Conservation (phyloP, 1,284 basidiomycete genomes). For the Entoloma clypeatum region DNA sequence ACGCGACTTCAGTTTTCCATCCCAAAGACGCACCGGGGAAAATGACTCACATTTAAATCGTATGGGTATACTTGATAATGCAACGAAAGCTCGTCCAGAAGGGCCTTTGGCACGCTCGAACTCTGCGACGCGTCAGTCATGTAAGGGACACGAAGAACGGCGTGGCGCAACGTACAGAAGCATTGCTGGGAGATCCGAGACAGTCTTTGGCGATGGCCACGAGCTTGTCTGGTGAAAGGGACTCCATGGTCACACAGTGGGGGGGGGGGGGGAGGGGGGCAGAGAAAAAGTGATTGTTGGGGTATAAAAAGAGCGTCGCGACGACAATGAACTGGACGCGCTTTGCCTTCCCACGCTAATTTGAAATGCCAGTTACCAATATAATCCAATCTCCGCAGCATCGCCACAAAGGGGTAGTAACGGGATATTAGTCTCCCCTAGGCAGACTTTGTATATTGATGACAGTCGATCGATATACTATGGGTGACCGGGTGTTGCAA, state of each 20-base stretch:
- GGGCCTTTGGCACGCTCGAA: slow-evolving; percentile 27
- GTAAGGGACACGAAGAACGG: neutral
- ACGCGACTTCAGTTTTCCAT: slow-evolving; percentile 13
- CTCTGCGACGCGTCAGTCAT: neutral
- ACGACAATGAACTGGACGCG: slow-evolving; percentile 6
- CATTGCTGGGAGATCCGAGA: slow-evolving; percentile 16
- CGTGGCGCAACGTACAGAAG: slow-evolving; percentile 19
- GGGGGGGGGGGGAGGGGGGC: slow-evolving; percentile 8
- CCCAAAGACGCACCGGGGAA: neutral
- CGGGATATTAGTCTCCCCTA: too few species aligned
- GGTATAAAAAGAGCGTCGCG: slow-evolving; percentile 2
- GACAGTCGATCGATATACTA: too few species aligned
- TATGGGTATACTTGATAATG: slow-evolving; percentile 33
- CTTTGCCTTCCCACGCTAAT: slow-evolving; percentile 4
- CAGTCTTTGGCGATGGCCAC: slow-evolving; percentile 22
- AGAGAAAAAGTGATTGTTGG: slow-evolving; percentile 4
- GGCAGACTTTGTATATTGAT: too few species aligned
- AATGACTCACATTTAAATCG: slow-evolving; percentile 35
- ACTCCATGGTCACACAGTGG: too few species aligned
- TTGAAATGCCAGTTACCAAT: too few species aligned
- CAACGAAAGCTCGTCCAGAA: slow-evolving; percentile 36
- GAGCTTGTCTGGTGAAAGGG: slow-evolving; percentile 2
- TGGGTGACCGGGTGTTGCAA: too few species aligned
- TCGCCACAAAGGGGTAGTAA: too few species aligned
- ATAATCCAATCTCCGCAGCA: too few species aligned